These are phyloP conservation scores for Tubosaeta brunneosetosa DNA, from an alignment of 768 basidiomycete genomes.

Conservation along the genomic window DNA sequence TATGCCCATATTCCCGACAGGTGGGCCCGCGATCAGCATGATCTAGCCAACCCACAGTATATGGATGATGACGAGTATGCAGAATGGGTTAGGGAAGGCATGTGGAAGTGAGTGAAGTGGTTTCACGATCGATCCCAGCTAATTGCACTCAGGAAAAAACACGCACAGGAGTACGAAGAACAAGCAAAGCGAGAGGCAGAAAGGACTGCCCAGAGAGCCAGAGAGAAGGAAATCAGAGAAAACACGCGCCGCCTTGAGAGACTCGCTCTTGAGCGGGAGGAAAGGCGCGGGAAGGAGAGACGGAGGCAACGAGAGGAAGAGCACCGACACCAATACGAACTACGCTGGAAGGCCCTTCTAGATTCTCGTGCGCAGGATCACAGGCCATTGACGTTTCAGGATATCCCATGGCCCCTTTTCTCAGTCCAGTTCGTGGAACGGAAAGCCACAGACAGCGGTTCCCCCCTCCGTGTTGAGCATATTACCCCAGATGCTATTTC, in stretches of 20 bases:
- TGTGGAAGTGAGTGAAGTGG: constrained; percentile 63
- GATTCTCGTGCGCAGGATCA: constrained; percentile 23
- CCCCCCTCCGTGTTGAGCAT: constrained; percentile 37
- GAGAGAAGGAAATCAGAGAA: constrained; percentile 48
- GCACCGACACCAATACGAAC: constrained; percentile 51
- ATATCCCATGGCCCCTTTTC: constrained; percentile 74
- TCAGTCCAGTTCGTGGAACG: constrained; percentile 23
- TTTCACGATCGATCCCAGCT: not conserved
- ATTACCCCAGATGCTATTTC: constrained; percentile 53
- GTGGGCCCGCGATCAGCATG: constrained; percentile 47
- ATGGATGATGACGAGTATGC: constrained; percentile 89
- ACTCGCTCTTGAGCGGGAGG: constrained; percentile 49
- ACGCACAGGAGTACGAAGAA: constrained; percentile 64
- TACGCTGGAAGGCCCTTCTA: constrained; percentile 52
- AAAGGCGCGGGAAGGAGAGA: constrained; percentile 44
- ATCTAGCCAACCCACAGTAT: constrained; percentile 37
- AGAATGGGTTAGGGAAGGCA: constrained; percentile 80
- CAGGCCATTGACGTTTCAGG: constrained; percentile 41
- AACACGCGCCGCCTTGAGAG: constrained; percentile 52
- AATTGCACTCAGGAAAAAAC: constrained; percentile 48
- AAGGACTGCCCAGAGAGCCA: constrained; percentile 47
- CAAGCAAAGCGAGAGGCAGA: constrained; percentile 51
- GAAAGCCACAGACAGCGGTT: constrained; percentile 9
- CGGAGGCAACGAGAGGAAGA: constrained; percentile 40
- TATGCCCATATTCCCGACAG: constrained; percentile 70